A percentile compares a stretch with the other conserved stretches of the same genome.
Evolutionary conservation across 768 basidiomycete species (phyloP).

Genomic region (Inosperma sp.): DNA sequence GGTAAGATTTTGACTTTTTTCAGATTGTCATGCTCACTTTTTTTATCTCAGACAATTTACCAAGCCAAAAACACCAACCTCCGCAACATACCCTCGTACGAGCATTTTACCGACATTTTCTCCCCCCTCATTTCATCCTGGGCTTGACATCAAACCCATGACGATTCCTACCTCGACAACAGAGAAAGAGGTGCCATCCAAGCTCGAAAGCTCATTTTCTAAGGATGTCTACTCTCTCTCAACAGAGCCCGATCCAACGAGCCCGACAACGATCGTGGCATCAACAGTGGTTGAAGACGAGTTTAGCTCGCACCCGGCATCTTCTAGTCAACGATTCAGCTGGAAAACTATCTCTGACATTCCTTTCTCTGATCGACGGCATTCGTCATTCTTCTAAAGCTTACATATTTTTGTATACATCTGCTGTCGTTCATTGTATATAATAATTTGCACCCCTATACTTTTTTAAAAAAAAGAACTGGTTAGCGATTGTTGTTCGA

Average conservation of each 20-base stretch:
- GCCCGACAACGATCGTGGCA: too few relatives aligned
- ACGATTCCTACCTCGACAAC: neutral
- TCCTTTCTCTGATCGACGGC: neutral
- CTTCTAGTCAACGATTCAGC: neutral
- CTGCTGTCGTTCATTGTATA: too few relatives aligned
- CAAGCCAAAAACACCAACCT: neutral
- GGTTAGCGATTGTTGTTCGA: too few relatives aligned
- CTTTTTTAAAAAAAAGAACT: too few relatives aligned
- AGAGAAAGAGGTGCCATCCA: neutral
- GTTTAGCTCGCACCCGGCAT: neutral
- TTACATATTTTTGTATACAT: too few relatives aligned
- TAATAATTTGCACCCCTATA: too few relatives aligned
- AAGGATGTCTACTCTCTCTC: too few relatives aligned
- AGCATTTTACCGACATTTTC: neutral
- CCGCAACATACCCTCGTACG: neutral
- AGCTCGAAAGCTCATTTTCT: neutral
- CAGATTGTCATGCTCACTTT: neutral
- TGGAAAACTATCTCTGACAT: neutral
- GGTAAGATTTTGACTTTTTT: neutral
- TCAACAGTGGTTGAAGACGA: too few relatives aligned
- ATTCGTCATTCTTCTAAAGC: constrained; percentile 4
- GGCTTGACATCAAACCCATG: neutral
- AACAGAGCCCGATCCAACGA: too few relatives aligned
- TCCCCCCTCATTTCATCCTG: neutral
- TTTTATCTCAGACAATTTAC: neutral